Conservation (phyloP, 2,329 filamentous ascomycete genomes). For the Chaetomium strumarium region DNA sequence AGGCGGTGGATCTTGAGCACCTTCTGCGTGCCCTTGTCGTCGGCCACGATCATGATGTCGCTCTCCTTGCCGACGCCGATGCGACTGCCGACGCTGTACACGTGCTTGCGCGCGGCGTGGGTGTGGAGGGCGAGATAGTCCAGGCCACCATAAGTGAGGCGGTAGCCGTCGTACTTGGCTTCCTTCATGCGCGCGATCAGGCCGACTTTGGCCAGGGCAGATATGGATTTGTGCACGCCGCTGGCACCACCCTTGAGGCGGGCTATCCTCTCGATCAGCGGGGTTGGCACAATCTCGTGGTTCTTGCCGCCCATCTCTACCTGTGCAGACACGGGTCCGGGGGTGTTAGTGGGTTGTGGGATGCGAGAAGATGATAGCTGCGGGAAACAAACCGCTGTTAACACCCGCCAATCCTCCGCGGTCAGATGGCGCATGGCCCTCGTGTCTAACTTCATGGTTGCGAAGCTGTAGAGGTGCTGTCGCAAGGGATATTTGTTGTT, state of each 20-base stretch:
- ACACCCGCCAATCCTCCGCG: constrained; percentile 88
- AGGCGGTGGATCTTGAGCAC: constrained; percentile 95
- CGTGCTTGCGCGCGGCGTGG: constrained; percentile 68
- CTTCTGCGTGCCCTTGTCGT: constrained; percentile 66
- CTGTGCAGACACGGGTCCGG: constrained; percentile 42
- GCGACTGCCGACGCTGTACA: constrained; percentile 91
- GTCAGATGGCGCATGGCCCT: constrained; percentile 89
- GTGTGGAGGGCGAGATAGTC: constrained; percentile 96
- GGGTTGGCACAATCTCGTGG: constrained; percentile 91
- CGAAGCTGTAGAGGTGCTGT: background rate
- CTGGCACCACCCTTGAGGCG: constrained; percentile 71
- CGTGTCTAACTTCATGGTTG: constrained; percentile 86
- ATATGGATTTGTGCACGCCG: constrained; percentile 82
- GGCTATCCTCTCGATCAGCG: constrained; percentile 78
- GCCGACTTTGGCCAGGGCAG: constrained; percentile 82
- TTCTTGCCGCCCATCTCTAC: constrained; percentile 92
- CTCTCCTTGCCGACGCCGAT: constrained; percentile 97
- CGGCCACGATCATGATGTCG: constrained; percentile 90
- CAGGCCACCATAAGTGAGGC: constrained; percentile 90
- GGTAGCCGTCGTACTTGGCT: constrained; percentile 94
- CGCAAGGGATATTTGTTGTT: background rate
- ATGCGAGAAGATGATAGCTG: constrained; percentile 12
- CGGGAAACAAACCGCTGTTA: constrained; percentile 68
- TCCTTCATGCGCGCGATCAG: constrained; percentile 92
- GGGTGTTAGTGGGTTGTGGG: constrained; percentile 16